These are phyloP conservation scores for Fusarium cyanostomum DNA, from an alignment of 2,329 filamentous ascomycete species.

Conservation along the genomic window DNA sequence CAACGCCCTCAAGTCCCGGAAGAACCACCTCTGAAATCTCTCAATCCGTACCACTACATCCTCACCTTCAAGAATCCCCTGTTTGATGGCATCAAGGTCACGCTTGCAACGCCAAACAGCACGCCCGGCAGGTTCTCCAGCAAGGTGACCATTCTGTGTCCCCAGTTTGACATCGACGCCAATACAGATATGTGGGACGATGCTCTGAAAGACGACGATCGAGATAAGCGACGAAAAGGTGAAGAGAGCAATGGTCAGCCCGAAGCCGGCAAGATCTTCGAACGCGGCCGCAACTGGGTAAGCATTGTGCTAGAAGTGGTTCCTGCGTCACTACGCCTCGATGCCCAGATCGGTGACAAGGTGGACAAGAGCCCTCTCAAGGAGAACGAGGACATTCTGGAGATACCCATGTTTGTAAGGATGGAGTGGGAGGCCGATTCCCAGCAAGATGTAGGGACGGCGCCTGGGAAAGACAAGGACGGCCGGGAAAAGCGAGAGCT, in stretches of 20 bases:
- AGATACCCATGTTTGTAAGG: slow-evolving; percentile 94
- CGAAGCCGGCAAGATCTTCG: slow-evolving; percentile 96
- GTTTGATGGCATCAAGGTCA: slow-evolving; percentile 89
- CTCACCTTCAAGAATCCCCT: slow-evolving; percentile 93
- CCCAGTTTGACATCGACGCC: slow-evolving; percentile 91
- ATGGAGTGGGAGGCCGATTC: slow-evolving; percentile 87
- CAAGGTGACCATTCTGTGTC: slow-evolving; percentile 90
- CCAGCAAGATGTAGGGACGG: slow-evolving; percentile 69
- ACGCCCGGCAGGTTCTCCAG: slow-evolving; percentile 81
- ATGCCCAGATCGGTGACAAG: slow-evolving; percentile 48
- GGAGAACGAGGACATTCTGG: slow-evolving; percentile 73
- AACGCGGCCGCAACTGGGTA: slow-evolving; percentile 92
- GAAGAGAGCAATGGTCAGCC: slow-evolving; percentile 62
- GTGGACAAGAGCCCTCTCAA: slow-evolving; percentile 59
- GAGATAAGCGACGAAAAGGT: slow-evolving; percentile 51
- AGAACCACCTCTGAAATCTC: slow-evolving; percentile 59
- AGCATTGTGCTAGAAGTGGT: slow-evolving; percentile 93
- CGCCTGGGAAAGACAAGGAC: slow-evolving; percentile 63
- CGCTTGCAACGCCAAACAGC: slow-evolving; percentile 81
- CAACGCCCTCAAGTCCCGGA: slow-evolving; percentile 45
- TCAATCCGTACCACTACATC: slow-evolving; percentile 78
- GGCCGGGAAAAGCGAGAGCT: slow-evolving; percentile 83
- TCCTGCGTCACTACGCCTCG: slow-evolving; percentile 63
- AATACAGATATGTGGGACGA: slow-evolving; percentile 93
- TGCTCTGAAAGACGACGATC: slow-evolving; percentile 70